phyloP scores from a whole-genome alignment of 495 filamentous ascomycete genomes.

The Penicillium nucicola region DNA sequence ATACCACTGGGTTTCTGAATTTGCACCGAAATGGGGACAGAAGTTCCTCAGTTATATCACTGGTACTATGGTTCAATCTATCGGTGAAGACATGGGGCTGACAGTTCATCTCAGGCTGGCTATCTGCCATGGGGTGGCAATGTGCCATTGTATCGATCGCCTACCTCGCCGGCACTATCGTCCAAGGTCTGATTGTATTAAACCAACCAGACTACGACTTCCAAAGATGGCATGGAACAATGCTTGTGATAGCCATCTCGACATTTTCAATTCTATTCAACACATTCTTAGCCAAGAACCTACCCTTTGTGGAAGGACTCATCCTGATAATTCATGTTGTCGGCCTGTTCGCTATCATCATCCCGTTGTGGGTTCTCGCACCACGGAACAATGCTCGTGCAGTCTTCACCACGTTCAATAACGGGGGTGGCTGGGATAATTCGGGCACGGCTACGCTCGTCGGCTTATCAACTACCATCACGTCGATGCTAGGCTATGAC shows the following conservation, averaged over 20 bases:
- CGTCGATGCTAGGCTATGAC: conserved; percentile 53
- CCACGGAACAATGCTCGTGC: conserved; percentile 41
- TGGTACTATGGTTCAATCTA: conserved; percentile 24
- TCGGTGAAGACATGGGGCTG: background rate
- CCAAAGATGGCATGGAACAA: conserved; percentile 57
- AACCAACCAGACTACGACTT: conserved; percentile 44
- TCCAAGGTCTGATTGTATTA: conserved; percentile 58
- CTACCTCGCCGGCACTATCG: conserved; percentile 54
- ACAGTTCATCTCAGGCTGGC: conserved; percentile 45
- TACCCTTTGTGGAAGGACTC: conserved; percentile 56
- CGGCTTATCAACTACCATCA: conserved; percentile 51
- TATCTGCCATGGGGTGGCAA: conserved; percentile 60
- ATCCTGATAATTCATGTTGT: conserved; percentile 60
- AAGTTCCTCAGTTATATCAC: conserved; percentile 60
- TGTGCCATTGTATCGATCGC: conserved; percentile 49
- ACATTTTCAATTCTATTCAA: conserved; percentile 54
- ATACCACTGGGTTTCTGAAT: conserved; percentile 60
- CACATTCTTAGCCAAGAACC: conserved; percentile 45
- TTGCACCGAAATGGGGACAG: conserved; percentile 50
- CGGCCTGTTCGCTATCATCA: conserved; percentile 60
- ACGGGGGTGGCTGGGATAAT: conserved; percentile 54
- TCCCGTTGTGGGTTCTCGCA: conserved; percentile 54
- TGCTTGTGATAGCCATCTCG: conserved; percentile 54
- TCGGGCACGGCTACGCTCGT: conserved; percentile 52
- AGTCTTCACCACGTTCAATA: conserved; percentile 52